A percentile compares a stretch with the other conserved stretches of the same genome.
Conservation (phyloP, 208 protist genomes). For the Angomonas desouzai region DNA sequence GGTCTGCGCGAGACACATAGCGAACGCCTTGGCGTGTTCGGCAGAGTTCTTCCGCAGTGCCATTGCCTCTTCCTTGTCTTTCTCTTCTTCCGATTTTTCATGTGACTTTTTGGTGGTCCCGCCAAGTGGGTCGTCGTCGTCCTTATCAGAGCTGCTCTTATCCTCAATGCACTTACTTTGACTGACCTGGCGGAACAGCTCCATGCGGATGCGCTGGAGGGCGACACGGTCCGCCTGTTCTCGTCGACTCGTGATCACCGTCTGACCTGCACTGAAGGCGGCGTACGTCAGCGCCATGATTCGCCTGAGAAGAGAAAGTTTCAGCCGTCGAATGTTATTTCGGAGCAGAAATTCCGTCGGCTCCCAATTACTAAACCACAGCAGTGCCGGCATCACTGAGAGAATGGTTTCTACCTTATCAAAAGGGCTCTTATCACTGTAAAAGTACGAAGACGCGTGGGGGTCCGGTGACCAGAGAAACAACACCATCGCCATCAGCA, state of each 20-base stretch:
- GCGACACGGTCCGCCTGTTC: slow-evolving; percentile 25
- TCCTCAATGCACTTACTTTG: slow-evolving; percentile 3
- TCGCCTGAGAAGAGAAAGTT: slow-evolving; percentile 36
- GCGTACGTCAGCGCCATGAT: slow-evolving; percentile 39
- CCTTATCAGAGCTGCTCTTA: background rate
- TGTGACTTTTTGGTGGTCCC: background rate
- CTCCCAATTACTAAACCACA: slow-evolving; percentile 47
- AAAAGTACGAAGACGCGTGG: slow-evolving; percentile 34
- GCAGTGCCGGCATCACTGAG: slow-evolving; percentile 24
- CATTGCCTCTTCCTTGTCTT: slow-evolving; percentile 9
- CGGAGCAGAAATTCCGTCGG: slow-evolving; percentile 29
- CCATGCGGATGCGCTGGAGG: slow-evolving; percentile 18
- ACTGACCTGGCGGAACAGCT: slow-evolving; percentile 4
- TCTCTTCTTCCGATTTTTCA: background rate
- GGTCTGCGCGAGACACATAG: slow-evolving; percentile 14
- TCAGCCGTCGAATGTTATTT: slow-evolving; percentile 38
- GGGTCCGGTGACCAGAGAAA: slow-evolving; percentile 24
- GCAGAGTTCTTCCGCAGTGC: slow-evolving; percentile 25
- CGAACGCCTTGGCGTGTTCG: slow-evolving; percentile 23
- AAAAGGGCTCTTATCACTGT: slow-evolving; percentile 25
- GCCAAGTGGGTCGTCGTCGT: slow-evolving; percentile 3
- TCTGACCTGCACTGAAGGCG: slow-evolving; percentile 27
- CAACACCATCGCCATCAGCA: slow-evolving; percentile 29
- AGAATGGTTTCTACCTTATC: slow-evolving; percentile 28
- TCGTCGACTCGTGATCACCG: slow-evolving; percentile 18